Conservation (phyloP, 148 eudicot species). For the Chenopodium suecicum region DNA sequence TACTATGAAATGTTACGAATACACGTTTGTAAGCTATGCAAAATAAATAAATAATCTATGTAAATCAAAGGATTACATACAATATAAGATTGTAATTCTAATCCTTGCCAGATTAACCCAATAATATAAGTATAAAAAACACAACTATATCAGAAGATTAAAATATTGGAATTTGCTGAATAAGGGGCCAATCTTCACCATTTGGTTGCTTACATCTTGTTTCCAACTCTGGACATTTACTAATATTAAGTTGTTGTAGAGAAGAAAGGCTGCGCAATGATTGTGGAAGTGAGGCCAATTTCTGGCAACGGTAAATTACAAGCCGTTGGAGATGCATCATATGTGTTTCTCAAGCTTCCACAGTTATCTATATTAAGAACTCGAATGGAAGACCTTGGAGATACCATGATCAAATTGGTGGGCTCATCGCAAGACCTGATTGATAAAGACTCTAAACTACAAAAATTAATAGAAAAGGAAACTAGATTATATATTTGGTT, state of each 20-base stretch:
- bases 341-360: background rate
- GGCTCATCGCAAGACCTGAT: background rate
- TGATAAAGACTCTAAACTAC: background rate
- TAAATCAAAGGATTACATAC: no score
- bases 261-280: constrained; percentile 2
- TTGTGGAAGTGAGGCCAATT: background rate
- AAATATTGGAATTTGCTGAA: constrained; percentile 7
- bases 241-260: background rate
- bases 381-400: background rate
- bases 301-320: background rate
- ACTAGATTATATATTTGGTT: background rate
- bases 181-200: constrained; percentile 18
- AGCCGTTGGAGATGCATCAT: background rate
- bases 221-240: background rate
- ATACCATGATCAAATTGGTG: background rate
- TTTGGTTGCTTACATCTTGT: constrained; percentile 7
- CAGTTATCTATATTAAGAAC: background rate
- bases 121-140: no score
- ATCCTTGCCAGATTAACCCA: no score
- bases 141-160: no score
- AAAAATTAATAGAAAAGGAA: background rate
- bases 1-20: no score
- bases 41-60: no score
- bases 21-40: no score
- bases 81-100: no score